phyloP scores from a whole-genome alignment of 495 filamentous ascomycete species.

The Annulohypoxylon maeteangense region DNA sequence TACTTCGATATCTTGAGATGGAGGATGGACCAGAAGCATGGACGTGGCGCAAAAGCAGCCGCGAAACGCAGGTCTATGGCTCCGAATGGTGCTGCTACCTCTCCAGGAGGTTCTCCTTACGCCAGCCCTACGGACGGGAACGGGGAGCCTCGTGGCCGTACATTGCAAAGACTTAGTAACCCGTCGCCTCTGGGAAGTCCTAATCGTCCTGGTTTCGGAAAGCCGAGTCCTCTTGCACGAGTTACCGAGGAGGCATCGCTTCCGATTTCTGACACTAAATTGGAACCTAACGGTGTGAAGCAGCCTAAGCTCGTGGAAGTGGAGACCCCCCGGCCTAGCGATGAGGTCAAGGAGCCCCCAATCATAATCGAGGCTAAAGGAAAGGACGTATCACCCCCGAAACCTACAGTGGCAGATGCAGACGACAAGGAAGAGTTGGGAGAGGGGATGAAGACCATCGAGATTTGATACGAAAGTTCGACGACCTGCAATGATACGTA shows the following conservation, averaged over 20 bases:
- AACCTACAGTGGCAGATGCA: constrained; percentile 42
- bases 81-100: constrained; percentile 46
- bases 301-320: constrained; percentile 61
- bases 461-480: constrained; percentile 58
- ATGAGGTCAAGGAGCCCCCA: constrained; percentile 51
- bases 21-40: constrained; percentile 94
- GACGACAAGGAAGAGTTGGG: constrained; percentile 46
- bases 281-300: constrained; percentile 39
- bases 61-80: constrained; percentile 57
- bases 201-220: constrained; percentile 61
- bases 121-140: constrained; percentile 58
- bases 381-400: constrained; percentile 37
- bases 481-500: constrained; percentile 44
- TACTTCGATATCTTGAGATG: constrained; percentile 96
- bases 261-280: constrained; percentile 27
- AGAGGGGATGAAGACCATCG: constrained; percentile 67
- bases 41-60: constrained; percentile 60
- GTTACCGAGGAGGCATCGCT: constrained; percentile 60
- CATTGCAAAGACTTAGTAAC: constrained; percentile 63
- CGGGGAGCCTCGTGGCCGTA: constrained; percentile 62
- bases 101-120: constrained; percentile 65
- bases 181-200: constrained; percentile 65
- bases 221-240: constrained; percentile 62
- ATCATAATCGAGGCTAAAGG: constrained; percentile 38
- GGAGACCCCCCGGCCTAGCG: constrained; percentile 61